Conservation (phyloP, 108 stramenopile genomes). For the Chaetoceros tenuissimus region DNA sequence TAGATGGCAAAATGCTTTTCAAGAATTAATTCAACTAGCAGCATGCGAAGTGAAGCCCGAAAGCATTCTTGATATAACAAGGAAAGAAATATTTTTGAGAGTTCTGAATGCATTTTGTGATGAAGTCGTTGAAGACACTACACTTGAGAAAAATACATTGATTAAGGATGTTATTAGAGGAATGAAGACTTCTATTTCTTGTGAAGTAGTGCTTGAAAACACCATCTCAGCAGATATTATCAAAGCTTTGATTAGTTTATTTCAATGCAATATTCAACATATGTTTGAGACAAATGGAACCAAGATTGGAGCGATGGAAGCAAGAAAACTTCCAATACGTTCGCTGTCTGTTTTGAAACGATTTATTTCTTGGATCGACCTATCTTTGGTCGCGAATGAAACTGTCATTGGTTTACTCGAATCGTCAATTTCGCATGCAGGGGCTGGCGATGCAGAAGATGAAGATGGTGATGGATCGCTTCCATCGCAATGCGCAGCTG, state of each 20-base stretch:
- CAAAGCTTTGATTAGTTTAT: slow-evolving; percentile 11
- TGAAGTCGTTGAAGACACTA: slow-evolving; percentile 22
- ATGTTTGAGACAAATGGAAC: not conserved
- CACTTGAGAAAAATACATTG: slow-evolving; percentile 1
- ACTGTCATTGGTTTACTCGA: slow-evolving; percentile 7
- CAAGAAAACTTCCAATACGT: slow-evolving; percentile 17
- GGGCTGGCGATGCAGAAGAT: slow-evolving; percentile 12
- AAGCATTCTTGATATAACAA: not conserved
- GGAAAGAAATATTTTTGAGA: slow-evolving; percentile 18
- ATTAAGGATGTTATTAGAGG: slow-evolving; percentile 34
- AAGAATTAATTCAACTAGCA: slow-evolving; percentile 23
- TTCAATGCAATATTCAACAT: not conserved
- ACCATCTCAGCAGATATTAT: slow-evolving; percentile 39
- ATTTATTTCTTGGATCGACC: slow-evolving; percentile 47
- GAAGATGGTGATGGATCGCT: slow-evolving; percentile 17
- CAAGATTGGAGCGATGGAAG: not conserved
- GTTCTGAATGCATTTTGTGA: slow-evolving; percentile 26
- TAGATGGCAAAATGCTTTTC: slow-evolving; percentile 35
- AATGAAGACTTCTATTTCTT: not conserved
- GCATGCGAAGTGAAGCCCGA: slow-evolving; percentile 2
- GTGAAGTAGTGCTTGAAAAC: slow-evolving; percentile 12
- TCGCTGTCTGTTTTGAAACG: slow-evolving; percentile 29
- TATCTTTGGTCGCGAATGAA: slow-evolving; percentile 17
- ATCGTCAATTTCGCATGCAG: slow-evolving; percentile 2
- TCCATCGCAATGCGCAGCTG: slow-evolving; percentile 22